Evolutionary conservation across 495 filamentous ascomycete genomes (phyloP), one percentile per base, ranked within the genome.

Genomic region (Daldinia bambusicola): DNA sequence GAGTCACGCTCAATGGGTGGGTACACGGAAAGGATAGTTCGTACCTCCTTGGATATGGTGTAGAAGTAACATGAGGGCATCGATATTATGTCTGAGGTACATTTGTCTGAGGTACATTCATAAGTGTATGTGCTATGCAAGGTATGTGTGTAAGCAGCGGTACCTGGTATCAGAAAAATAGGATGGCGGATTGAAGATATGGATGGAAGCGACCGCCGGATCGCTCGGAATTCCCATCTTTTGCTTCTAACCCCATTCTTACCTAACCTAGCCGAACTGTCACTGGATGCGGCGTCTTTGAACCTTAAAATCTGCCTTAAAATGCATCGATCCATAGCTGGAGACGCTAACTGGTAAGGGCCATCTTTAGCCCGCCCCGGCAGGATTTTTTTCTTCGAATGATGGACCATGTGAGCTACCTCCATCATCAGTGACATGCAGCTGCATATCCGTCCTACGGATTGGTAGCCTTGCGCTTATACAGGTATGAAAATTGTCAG

Each of bases 171-270:
- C n/a, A n/a, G 14, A 10, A 34, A 34, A 50, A 37, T 16, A 34
- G 37, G 26, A 53, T 32, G 13, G 50, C 26, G 30, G 12, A 26
- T 31, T 4, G 22, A n/a, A 52, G 22, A 55, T 22, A 45, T 45
- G 41, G 34, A 51, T 41, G n/a, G 31, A 10, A 56, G 50, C 14
- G 38, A 59, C 51, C 4, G 32, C 59, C 70, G 70, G 70, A 69
- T 65, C 34, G 56, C 61, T 73, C 70, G 70, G 70, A 40, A 50
- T 69, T 20, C 13, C 6, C 32, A 45, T 36, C 13, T 16, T 16
- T 43, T 18, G 6, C 40, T 36, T 36, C 1, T 10, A 36, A 36
- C 34, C 26, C 50, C 13, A 31, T 31, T 52, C 14, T 31, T 31
- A 12, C 0, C 50, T 31, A n/a, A n/a, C n/a, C n/a, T n/a, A n/a